A percentile compares a stretch with the other conserved stretches of the same genome.
Evolutionary conservation across 176 grass and related monocot species (phyloP).

Genomic region (Oryza punctata): DNA sequence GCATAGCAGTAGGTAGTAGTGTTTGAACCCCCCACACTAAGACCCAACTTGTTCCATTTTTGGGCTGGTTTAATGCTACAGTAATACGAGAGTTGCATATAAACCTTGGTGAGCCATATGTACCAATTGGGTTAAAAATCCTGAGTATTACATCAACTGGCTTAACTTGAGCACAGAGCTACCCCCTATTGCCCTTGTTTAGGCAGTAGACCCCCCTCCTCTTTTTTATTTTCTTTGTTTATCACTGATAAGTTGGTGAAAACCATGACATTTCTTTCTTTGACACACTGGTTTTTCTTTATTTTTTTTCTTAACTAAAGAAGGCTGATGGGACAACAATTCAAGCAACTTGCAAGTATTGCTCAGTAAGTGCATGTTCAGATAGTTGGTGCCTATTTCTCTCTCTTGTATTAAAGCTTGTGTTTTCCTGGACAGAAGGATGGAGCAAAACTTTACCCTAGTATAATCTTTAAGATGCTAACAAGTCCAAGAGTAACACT

Average conservation of each 20-base stretch:
- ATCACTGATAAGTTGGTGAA: too few relatives aligned
- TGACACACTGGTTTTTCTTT: conserved; percentile 5
- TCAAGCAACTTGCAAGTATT: conserved; percentile 77
- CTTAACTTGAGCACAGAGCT: not conserved
- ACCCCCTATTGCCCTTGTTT: not conserved
- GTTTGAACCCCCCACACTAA: too few relatives aligned
- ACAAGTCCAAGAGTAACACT: conserved; percentile 45
- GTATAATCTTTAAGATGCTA: conserved; percentile 54
- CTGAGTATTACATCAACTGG: not conserved
- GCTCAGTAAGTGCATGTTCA: conserved; percentile 65
- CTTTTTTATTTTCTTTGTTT: conserved; percentile 5
- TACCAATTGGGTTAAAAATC: too few relatives aligned
- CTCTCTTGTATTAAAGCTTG: conserved; percentile 35
- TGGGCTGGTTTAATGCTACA: too few relatives aligned
- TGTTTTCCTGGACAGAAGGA: conserved; percentile 57
- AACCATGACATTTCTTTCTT: too few relatives aligned
- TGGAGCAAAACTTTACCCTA: conserved; percentile 61
- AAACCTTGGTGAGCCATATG: not conserved
- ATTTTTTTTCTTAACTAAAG: conserved; percentile 44
- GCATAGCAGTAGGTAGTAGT: too few relatives aligned
- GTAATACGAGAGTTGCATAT: not conserved
- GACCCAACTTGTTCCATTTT: too few relatives aligned
- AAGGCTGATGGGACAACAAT: conserved; percentile 31
- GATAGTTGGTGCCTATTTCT: conserved; percentile 39
- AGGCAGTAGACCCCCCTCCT: not conserved